Conservation (phyloP, 139 green algal genomes). For the Chlorella sp. region DNA sequence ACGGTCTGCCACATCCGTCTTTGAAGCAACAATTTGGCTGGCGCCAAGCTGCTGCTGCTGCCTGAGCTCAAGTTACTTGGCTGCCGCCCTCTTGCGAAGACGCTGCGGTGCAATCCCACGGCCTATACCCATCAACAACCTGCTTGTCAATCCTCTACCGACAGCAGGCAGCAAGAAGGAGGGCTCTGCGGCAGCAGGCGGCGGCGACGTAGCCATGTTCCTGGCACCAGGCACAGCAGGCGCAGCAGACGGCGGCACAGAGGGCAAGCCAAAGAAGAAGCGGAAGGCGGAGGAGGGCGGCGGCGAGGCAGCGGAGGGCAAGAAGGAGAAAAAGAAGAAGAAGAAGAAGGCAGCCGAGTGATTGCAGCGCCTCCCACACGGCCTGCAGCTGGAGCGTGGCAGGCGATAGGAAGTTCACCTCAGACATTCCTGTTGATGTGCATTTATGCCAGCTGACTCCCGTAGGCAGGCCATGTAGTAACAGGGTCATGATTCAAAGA, state of each 20-base stretch:
- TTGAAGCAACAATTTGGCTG: neutral
- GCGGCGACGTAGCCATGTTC: slow-evolving; percentile 2
- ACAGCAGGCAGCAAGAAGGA: slow-evolving; percentile 12
- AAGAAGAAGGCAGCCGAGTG: neutral
- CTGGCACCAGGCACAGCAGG: slow-evolving; percentile 3
- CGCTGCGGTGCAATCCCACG: neutral
- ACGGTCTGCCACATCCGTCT: neutral
- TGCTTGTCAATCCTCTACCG: neutral
- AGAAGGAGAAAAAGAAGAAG: slow-evolving; percentile 36
- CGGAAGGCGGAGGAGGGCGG: neutral
- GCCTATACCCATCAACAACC: neutral
- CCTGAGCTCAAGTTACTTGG: too few species aligned
- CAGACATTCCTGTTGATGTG: neutral
- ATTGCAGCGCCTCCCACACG: neutral
- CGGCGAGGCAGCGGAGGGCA: slow-evolving; percentile 1
- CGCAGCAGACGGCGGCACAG: neutral
- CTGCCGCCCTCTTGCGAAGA: neutral
- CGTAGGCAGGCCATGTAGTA: too few species aligned
- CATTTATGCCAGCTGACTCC: too few species aligned
- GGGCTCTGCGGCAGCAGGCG: neutral
- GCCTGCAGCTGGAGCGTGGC: too few species aligned
- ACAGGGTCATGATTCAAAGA: too few species aligned
- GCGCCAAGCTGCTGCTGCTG: slow-evolving; percentile 10
- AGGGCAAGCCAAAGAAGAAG: slow-evolving; percentile 17
- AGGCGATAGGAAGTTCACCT: neutral